Evolutionary conservation across 805 yeast species (phyloP).

Genomic region (Candida coquimbonensis): DNA sequence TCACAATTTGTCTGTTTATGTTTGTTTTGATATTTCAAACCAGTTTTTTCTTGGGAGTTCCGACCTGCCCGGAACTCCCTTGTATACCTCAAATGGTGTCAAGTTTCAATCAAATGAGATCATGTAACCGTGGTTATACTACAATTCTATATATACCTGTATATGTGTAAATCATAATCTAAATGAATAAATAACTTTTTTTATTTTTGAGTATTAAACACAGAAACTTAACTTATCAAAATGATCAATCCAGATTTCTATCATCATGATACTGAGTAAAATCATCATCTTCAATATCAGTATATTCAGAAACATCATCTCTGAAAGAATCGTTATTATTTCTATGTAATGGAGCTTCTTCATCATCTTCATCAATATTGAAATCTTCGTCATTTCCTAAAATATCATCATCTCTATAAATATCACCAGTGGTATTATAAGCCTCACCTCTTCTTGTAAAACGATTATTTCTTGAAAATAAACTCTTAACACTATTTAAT

Average conservation of each 20-base stretch:
- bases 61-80: too few relatives aligned
- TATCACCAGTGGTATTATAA: conserved; percentile 13
- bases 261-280: conserved; percentile 11
- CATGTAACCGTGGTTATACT: too few relatives aligned
- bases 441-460: conserved; percentile 19
- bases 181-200: not conserved
- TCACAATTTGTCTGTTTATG: too few relatives aligned
- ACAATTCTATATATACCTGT: not conserved
- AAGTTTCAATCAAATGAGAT: too few relatives aligned
- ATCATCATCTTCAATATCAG: conserved; percentile 4
- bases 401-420: conserved; percentile 20
- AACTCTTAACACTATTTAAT: conserved; percentile 11
- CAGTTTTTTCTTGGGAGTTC: not conserved
- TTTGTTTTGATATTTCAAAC: not conserved
- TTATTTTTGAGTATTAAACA: not conserved
- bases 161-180: not conserved
- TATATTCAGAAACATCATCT: conserved; percentile 6
- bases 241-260: conserved; percentile 9
- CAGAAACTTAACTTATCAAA: too few relatives aligned
- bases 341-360: conserved; percentile 4
- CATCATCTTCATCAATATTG: conserved; percentile 19
- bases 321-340: not conserved
- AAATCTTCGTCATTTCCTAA: conserved; percentile 21
- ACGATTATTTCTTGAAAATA: conserved; percentile 17
- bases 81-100: too few relatives aligned